Percentiles rank a stretch among this genome's conserved stretches.
Conservation (phyloP, 352 stramenopile genomes). For the Phytophthora melonis region DNA sequence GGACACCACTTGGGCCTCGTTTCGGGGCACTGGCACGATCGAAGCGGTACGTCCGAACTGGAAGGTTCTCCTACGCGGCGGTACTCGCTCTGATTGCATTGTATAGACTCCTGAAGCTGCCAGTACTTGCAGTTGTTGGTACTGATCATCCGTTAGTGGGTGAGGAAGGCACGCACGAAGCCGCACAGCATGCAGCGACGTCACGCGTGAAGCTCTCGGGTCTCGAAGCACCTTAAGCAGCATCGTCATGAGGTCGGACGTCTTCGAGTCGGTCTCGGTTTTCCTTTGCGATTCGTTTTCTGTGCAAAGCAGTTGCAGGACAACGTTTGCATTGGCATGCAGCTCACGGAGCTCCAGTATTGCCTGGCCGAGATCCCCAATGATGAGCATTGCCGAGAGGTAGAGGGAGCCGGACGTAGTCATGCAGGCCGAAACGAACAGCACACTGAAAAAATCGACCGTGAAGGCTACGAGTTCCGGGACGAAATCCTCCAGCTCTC, state of each 20-base stretch:
- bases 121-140: neutral
- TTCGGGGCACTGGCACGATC: neutral
- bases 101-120: neutral
- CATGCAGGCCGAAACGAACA: slow-evolving; percentile 26
- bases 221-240: neutral
- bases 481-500: slow-evolving; percentile 27
- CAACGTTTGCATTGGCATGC: neutral
- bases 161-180: neutral
- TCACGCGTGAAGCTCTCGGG: neutral
- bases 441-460: slow-evolving; percentile 27
- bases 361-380: slow-evolving; percentile 1
- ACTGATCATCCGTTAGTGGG: neutral
- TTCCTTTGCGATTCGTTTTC: neutral
- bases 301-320: neutral
- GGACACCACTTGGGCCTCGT: neutral
- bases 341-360: slow-evolving; percentile 5
- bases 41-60: neutral
- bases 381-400: slow-evolving; percentile 2
- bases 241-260: neutral
- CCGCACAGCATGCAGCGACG: neutral
- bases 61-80: neutral
- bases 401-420: slow-evolving; percentile 8
- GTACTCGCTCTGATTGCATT: neutral
- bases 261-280: neutral
- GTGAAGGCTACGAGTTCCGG: slow-evolving; percentile 25